These are phyloP conservation scores for Penstemon eatonii DNA, from an alignment of 257 asterid genomes.

Conservation along the genomic window DNA sequence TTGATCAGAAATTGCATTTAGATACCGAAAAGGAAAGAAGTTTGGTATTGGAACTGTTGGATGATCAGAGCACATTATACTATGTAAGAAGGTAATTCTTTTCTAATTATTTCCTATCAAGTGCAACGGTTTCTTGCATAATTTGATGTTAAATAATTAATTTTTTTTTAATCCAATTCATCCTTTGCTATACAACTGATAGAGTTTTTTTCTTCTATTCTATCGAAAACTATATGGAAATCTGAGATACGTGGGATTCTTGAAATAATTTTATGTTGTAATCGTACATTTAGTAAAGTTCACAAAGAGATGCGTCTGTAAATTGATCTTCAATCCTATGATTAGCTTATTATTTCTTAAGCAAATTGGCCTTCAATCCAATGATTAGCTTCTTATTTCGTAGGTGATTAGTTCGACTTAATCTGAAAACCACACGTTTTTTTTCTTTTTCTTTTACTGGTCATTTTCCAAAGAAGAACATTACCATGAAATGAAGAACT, in stretches of 20 bases:
- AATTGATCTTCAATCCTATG: too few species aligned
- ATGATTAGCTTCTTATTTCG: too few species aligned
- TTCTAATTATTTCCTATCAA: background rate
- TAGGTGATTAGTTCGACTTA: too few species aligned
- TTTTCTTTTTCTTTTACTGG: too few species aligned
- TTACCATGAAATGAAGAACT: background rate
- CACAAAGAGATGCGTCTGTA: background rate
- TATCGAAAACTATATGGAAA: background rate
- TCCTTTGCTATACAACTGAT: background rate
- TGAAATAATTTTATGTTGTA: background rate
- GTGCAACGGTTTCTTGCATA: conserved; percentile 12
- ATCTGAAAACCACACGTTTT: too few species aligned
- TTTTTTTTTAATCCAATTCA: conserved; percentile 14
- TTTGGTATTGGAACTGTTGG: conserved; percentile 38
- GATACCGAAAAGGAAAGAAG: conserved; percentile 29
- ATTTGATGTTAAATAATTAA: background rate
- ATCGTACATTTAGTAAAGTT: background rate
- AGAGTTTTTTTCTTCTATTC: background rate
- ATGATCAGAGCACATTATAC: conserved; percentile 31
- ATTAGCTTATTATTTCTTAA: too few species aligned
- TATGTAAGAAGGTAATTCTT: conserved; percentile 32
- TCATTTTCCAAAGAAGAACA: too few species aligned
- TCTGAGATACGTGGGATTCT: background rate
- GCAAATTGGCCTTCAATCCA: too few species aligned
- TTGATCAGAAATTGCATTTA: conserved; percentile 42